Evolutionary conservation across 2,329 filamentous ascomycete species (phyloP).

Genomic region (Verticillium tricorpus): DNA sequence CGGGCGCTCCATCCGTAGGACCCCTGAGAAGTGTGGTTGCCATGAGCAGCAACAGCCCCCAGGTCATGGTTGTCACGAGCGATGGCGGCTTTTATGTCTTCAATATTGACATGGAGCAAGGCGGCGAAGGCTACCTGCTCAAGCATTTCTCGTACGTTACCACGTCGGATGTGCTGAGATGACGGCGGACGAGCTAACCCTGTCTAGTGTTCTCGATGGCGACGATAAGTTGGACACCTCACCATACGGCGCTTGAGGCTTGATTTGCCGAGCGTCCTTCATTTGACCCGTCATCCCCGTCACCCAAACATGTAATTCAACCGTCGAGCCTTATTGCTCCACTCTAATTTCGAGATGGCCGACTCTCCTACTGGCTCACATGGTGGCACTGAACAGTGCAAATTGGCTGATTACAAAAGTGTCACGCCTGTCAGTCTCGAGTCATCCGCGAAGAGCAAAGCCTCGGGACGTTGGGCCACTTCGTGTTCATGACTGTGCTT

Average conservation of each 20-base stretch:
- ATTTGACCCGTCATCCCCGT: no score
- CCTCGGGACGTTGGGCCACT: neutral
- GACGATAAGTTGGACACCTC: conserved; percentile 52
- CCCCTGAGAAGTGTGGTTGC: conserved; percentile 89
- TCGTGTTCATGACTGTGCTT: neutral
- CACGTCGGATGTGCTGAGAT: neutral
- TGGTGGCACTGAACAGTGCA: no score
- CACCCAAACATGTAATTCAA: neutral
- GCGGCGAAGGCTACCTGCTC: conserved; percentile 85
- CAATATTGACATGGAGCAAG: conserved; percentile 89
- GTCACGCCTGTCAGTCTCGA: neutral
- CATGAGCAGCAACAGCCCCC: conserved; percentile 89
- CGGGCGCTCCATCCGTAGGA: neutral
- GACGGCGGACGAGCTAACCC: neutral
- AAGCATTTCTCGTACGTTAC: conserved; percentile 78
- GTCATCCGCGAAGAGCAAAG: neutral
- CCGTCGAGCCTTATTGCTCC: neutral
- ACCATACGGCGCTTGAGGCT: conserved; percentile 17
- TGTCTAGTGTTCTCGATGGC: conserved; percentile 44
- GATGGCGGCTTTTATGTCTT: conserved; percentile 95
- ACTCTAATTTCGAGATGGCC: neutral
- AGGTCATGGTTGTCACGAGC: conserved; percentile 97
- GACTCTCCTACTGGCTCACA: no score
- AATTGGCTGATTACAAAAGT: neutral
- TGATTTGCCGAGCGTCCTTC: no score